These are phyloP conservation scores for Pugionium cornutum DNA, from an alignment of 345 rosid species.

Conservation along the genomic window DNA sequence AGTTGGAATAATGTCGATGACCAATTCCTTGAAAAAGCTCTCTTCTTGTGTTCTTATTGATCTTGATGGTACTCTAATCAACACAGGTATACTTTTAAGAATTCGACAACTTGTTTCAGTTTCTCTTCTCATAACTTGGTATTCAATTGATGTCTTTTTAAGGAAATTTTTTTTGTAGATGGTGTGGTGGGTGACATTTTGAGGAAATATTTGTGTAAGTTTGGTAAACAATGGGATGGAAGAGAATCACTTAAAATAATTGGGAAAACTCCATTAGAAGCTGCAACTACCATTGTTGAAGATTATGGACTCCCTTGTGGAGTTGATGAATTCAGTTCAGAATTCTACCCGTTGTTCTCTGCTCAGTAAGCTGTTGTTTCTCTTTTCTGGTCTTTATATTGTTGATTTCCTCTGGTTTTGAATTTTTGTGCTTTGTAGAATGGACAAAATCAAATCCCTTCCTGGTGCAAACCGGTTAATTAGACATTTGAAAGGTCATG, in stretches of 20 bases:
- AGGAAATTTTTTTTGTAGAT: constrained; percentile 44
- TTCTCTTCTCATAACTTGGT: background rate
- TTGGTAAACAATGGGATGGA: constrained; percentile 94
- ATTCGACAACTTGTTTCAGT: background rate
- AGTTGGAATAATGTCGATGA: constrained; percentile 38
- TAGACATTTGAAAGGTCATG: constrained; percentile 66
- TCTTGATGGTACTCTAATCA: constrained; percentile 75
- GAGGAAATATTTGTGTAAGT: constrained; percentile 59
- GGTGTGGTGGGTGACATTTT: constrained; percentile 62
- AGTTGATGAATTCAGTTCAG: constrained; percentile 61
- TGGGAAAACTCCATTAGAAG: constrained; percentile 77
- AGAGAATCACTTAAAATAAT: constrained; percentile 63
- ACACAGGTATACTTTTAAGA: constrained; percentile 45
- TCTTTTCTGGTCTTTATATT: background rate
- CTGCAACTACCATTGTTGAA: constrained; percentile 73
- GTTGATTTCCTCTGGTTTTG: background rate
- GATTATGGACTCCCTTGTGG: constrained; percentile 82
- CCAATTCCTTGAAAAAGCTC: constrained; percentile 47
- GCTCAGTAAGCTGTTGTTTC: constrained; percentile 47
- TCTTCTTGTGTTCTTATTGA: constrained; percentile 66
- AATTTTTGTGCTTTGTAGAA: constrained; percentile 41
- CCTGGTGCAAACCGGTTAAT: constrained; percentile 85
- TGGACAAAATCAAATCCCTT: constrained; percentile 68
- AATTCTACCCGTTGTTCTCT: constrained; percentile 61
- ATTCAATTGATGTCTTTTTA: constrained; percentile 11